Base-by-base conservation (phyloP, 345 rosid genomes). In the Salix purpurea region DNA sequence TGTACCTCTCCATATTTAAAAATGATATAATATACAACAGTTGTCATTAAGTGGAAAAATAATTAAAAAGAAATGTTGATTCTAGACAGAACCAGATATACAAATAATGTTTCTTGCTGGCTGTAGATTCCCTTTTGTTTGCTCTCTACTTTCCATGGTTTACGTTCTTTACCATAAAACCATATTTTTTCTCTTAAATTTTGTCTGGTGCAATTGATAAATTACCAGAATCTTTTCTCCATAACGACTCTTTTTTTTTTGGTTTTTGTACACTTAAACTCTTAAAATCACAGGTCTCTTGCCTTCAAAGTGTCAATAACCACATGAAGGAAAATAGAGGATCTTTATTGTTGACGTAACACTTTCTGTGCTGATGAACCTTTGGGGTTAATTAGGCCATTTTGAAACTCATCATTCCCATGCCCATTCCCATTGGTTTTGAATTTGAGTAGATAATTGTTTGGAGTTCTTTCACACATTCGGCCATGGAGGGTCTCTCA, bases 401-500 rank as follows among this genome's bases (percentile, higher is more conserved):
- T 87, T 86, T 87, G 83, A 90, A 86, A 34, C 90, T 74, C 78
- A 87, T 85, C 74, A 83, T 70, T 18, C 83, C 84, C 82, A 76
- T 84, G 18, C 83, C 84, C 82, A 77, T 84, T 71, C 90, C 90
- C 79, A 85, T 80, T 70, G 93, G 90, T 88, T 90, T 91, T 3
- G 90, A 87, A 84, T 93, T 95, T 78, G 90, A 84, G 72, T 83
- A 84, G 73, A 88, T 85, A 74, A 89, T 90, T 75, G 89, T 84
- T 77, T 90, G 97, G 77, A 95, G 91, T 84, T 95, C 97, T 81
- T 89, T 91, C 61, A 90, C 79, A 77, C 97, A 95, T 78, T 91
- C 97, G n/a, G 77, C 81, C 87, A 95, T 92, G 0, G 90, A 83
- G 65, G 99, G 97, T 72, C 99, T 84, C 81, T 93, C 96, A n/a